Evolutionary conservation across 2,329 filamentous ascomycete genomes (phyloP).

Genomic region (Colletotrichum salicis): DNA sequence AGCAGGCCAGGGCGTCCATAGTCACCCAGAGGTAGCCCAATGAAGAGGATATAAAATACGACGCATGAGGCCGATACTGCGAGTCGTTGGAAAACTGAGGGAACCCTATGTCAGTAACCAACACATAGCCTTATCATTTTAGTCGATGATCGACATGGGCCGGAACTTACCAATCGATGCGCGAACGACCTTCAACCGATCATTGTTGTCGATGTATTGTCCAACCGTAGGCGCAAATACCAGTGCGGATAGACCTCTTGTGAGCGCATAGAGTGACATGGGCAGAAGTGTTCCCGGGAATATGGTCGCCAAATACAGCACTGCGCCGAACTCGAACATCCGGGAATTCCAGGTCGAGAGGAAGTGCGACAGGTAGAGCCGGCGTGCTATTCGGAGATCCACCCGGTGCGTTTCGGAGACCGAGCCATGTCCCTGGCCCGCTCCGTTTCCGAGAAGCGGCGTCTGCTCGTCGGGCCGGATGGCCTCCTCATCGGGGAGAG

Average conservation of each 20-base stretch:
- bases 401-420: not conserved
- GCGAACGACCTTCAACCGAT: slow-evolving; percentile 50
- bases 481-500: not conserved
- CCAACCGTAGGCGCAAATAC: slow-evolving; percentile 56
- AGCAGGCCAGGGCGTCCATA: not conserved
- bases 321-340: slow-evolving; percentile 59
- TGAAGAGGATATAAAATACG: slow-evolving; percentile 16
- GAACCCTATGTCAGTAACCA: not conserved
- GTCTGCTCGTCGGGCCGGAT: not conserved
- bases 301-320: slow-evolving; percentile 55
- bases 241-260: slow-evolving; percentile 21
- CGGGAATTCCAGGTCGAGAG: slow-evolving; percentile 61
- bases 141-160: not conserved
- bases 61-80: slow-evolving; percentile 30
- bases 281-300: slow-evolving; percentile 62
- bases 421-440: not conserved
- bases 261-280: slow-evolving; percentile 63
- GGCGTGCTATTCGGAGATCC: not conserved
- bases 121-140: fast-evolving
- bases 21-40: not conserved
- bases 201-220: slow-evolving; percentile 56
- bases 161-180: slow-evolving; percentile 43
- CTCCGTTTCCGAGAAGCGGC: not conserved
- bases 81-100: slow-evolving; percentile 39
- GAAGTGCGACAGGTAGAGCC: slow-evolving; percentile 56